Base-by-base conservation (phyloP, 805 yeast species). In the Zygotorulaspora sp. region DNA sequence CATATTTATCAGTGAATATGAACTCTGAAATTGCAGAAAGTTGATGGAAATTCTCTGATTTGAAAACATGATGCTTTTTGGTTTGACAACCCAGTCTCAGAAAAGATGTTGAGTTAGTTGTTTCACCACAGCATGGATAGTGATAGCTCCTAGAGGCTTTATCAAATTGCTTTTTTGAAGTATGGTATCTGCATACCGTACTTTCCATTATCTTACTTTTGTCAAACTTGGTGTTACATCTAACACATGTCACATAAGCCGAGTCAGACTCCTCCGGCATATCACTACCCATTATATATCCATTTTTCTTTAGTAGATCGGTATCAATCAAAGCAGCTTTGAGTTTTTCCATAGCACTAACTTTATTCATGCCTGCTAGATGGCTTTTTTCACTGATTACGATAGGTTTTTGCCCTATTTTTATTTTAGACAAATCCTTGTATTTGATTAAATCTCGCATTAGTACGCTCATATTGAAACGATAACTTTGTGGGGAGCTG, bases 61-160 rank as follows among this genome's bases (percentile, higher is more conserved):
- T 51, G 38, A 48, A 61, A 13, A 56, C 63, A 47, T 60, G 65
- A 32, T 50, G 53, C 3, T 42, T 33, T 14, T 29, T 33, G 8
- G 41, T 45, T 34, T 50, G 49, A 32, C 62, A 59, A 10, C 62
- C 64, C 1, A 56, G 43, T 18, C 61, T 43, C 14, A 47, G 29
- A 11, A 48, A 43, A 2, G 63, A 58, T 3, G 53, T 47, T 2
- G 64, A 59, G 1, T 31, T 35, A 2, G 52, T 50, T 1, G 52
- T 49, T 39, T 57, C 63, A 12, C 64, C 65, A 45, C 66, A 62
- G 35, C 66, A 62, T 9, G 64, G 61, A 39, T 46, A 61, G 13
- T 45, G 47, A 30, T 50, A 46, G 2, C 38, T 45, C 30, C 45
- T 57, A 2, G 52, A 45, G 11, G 46, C 53, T 12, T 47, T 47